phyloP scores from a whole-genome alignment of 148 eudicot species.

The Rhododendron mucronatum region DNA sequence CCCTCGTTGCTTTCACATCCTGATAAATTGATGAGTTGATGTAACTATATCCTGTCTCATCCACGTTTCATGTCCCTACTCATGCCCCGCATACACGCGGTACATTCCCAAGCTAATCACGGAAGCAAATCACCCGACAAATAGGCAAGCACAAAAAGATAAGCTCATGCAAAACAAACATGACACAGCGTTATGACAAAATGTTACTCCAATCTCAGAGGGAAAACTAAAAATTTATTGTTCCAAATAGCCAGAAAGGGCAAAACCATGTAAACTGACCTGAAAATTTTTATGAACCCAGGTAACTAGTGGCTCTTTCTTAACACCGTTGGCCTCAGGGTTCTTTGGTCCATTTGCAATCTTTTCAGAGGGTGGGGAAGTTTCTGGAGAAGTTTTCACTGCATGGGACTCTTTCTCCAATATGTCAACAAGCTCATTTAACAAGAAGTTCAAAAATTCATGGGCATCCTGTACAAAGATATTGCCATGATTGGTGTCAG shows the following conservation, averaged over 20 bases:
- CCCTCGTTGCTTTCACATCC: neutral
- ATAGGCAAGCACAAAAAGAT: neutral
- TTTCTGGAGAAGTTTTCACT: slow-evolving; percentile 40
- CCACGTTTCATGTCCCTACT: slow-evolving; percentile 33
- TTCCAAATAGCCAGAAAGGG: neutral
- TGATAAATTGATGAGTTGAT: neutral
- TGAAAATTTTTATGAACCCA: slow-evolving; percentile 88
- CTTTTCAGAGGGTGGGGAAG: slow-evolving; percentile 41
- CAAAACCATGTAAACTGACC: slow-evolving; percentile 24
- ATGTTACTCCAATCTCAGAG: neutral
- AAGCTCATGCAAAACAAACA: neutral
- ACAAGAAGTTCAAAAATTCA: slow-evolving; percentile 83
- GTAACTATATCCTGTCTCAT: slow-evolving; percentile 8
- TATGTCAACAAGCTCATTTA: slow-evolving; percentile 87
- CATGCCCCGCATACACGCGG: slow-evolving; percentile 35
- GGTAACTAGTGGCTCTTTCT: slow-evolving; percentile 62
- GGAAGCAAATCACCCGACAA: slow-evolving; percentile 4
- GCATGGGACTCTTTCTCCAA: slow-evolving; percentile 73
- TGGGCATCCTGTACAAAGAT: slow-evolving; percentile 68
- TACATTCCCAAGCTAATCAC: neutral
- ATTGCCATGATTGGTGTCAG: neutral
- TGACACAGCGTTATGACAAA: neutral
- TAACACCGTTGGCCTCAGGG: slow-evolving; percentile 31
- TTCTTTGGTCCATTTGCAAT: slow-evolving; percentile 47
- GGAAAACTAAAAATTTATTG: neutral